Conservation (phyloP, 257 asterid species). For the Solanum corneliomulleri region DNA sequence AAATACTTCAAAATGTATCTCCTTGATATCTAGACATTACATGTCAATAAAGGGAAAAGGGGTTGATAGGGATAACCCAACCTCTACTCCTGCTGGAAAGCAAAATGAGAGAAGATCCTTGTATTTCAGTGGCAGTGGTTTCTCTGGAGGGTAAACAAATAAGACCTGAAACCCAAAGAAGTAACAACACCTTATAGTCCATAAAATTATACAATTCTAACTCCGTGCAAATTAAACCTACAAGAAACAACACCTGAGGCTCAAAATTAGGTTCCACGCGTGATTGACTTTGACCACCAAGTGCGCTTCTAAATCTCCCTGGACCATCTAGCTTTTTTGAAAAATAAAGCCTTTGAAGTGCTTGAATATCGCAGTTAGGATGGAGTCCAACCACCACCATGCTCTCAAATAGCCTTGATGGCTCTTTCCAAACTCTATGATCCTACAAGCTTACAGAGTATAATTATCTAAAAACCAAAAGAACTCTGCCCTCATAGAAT, state of each 20-base stretch:
- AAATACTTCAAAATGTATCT: neutral
- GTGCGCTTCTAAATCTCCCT: conserved; percentile 65
- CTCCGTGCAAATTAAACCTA: neutral
- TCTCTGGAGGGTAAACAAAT: conserved; percentile 97
- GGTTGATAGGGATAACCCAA: conserved; percentile 12
- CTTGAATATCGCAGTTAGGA: conserved; percentile 77
- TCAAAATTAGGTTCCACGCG: conserved; percentile 95
- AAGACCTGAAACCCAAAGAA: conserved; percentile 59
- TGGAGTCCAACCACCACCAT: conserved; percentile 97
- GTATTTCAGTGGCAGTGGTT: conserved; percentile 84
- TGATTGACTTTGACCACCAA: conserved; percentile 68
- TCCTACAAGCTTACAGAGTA: conserved; percentile 50
- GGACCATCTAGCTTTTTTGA: conserved; percentile 72
- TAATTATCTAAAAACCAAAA: conserved; percentile 23
- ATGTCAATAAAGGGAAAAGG: neutral
- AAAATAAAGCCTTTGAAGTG: conserved; percentile 81
- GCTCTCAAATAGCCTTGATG: conserved; percentile 84
- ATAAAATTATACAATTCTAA: neutral
- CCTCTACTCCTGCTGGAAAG: conserved; percentile 98
- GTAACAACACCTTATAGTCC: neutral
- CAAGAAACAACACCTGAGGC: conserved; percentile 64
- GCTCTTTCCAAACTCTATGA: conserved; percentile 88
- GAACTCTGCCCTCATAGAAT: neutral
- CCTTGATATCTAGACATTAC: neutral
- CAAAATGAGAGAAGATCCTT: conserved; percentile 97